These are phyloP conservation scores for Marasmius tenuissimus DNA, from an alignment of 1,284 basidiomycete genomes.

Conservation along the genomic window DNA sequence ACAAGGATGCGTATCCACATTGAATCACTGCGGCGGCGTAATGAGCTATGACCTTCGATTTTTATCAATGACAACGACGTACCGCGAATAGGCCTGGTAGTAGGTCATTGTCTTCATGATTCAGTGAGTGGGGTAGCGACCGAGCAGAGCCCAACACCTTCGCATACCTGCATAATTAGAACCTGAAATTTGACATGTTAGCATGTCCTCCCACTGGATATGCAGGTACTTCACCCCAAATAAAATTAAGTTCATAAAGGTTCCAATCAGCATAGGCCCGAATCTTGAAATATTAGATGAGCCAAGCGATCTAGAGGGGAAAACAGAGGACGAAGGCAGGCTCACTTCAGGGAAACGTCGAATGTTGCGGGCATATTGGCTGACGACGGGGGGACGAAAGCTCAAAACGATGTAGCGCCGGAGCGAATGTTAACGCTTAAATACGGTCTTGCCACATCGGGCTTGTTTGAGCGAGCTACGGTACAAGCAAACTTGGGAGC, in stretches of 20 bases:
- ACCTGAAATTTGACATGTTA: slow-evolving; percentile 23
- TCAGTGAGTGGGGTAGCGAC: background rate
- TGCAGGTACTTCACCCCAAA: slow-evolving; percentile 37
- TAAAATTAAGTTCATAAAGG: slow-evolving; percentile 45
- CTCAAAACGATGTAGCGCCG: background rate
- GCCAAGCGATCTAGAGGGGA: background rate
- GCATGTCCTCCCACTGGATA: background rate
- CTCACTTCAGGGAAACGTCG: background rate
- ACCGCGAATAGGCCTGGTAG: slow-evolving; percentile 32
- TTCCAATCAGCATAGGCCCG: slow-evolving; percentile 45
- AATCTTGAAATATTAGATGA: slow-evolving; percentile 25
- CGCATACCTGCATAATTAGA: slow-evolving; percentile 34
- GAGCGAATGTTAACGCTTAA: background rate
- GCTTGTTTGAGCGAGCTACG: too few relatives aligned
- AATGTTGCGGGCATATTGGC: background rate
- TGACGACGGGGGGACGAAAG: background rate
- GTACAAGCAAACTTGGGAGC: too few relatives aligned
- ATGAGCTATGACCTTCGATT: slow-evolving; percentile 1
- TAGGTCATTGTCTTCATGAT: slow-evolving; percentile 31
- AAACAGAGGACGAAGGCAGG: background rate
- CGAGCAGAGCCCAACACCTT: background rate
- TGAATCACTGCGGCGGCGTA: slow-evolving; percentile 32
- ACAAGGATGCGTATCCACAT: slow-evolving; percentile 42
- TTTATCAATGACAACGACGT: slow-evolving; percentile 12
- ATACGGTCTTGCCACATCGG: too few relatives aligned